Conservation (phyloP, 1,139 yeast species). For the Ogataea hybrid region DNA sequence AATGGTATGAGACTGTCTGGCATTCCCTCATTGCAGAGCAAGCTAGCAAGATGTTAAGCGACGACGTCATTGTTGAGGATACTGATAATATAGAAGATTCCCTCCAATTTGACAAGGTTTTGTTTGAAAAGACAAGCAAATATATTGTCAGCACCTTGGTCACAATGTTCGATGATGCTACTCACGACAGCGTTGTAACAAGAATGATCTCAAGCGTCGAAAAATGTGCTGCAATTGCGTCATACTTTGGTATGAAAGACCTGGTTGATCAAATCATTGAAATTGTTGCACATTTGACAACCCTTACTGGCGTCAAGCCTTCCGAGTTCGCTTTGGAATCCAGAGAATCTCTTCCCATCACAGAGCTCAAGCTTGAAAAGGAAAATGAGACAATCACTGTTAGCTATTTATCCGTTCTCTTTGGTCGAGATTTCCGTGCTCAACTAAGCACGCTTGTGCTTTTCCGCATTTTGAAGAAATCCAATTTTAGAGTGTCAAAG, state of each 20-base stretch:
- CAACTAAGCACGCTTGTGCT: conserved; percentile 85
- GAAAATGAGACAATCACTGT: conserved; percentile 59
- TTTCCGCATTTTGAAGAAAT: conserved; percentile 70
- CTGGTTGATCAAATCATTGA: conserved; percentile 66
- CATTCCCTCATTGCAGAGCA: conserved; percentile 68
- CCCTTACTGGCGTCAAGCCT: conserved; percentile 40
- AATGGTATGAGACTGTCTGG: conserved; percentile 96
- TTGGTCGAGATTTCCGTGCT: conserved; percentile 90
- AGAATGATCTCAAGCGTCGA: conserved; percentile 86
- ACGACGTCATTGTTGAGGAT: conserved; percentile 25
- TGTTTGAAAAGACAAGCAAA: conserved; percentile 63
- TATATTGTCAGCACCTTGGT: conserved; percentile 68
- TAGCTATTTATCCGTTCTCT: conserved; percentile 75
- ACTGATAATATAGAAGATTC: conserved; percentile 32
- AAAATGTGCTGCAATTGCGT: conserved; percentile 75
- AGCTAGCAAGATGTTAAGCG: conserved; percentile 27
- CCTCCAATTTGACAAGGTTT: conserved; percentile 59
- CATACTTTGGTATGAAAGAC: conserved; percentile 54
- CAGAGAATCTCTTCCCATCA: conserved; percentile 33
- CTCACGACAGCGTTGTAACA: conserved; percentile 86
- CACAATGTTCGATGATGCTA: conserved; percentile 78
- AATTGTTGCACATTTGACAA: conserved; percentile 62
- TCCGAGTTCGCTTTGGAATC: conserved; percentile 26
- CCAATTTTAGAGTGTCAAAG: conserved; percentile 44
- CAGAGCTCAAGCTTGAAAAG: conserved; percentile 28